Evolutionary conservation across 768 basidiomycete species (phyloP).

Genomic region (Dendrothele bispora): DNA sequence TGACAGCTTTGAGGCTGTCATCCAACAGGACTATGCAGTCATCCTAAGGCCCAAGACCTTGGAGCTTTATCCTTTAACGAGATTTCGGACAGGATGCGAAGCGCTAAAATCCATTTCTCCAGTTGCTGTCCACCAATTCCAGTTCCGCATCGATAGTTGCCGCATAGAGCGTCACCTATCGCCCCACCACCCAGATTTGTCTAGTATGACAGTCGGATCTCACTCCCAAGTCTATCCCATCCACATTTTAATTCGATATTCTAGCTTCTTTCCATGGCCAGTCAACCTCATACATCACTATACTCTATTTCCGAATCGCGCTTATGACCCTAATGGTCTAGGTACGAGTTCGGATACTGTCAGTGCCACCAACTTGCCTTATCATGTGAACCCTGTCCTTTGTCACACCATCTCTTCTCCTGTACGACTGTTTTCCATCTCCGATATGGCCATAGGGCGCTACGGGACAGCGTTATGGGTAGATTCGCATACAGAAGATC

Average conservation of each 20-base stretch:
- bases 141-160: slow-evolving; percentile 57
- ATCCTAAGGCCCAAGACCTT: slow-evolving; percentile 41
- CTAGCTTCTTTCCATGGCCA: slow-evolving; percentile 64
- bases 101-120: slow-evolving; percentile 42
- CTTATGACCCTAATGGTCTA: slow-evolving; percentile 31
- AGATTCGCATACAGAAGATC: slow-evolving; percentile 59
- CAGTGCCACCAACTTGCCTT: slow-evolving; percentile 33
- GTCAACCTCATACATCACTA: slow-evolving; percentile 70
- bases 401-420: slow-evolving; percentile 50
- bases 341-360: too few relatives aligned
- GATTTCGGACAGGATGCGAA: slow-evolving; percentile 20
- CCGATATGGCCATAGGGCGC: slow-evolving; percentile 52
- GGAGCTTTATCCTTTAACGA: slow-evolving; percentile 41
- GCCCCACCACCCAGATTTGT: slow-evolving; percentile 17
- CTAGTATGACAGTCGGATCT: slow-evolving; percentile 9
- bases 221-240: slow-evolving; percentile 29
- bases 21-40: slow-evolving; percentile 44
- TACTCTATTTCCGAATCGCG: slow-evolving; percentile 44
- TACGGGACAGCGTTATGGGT: slow-evolving; percentile 68
- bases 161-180: slow-evolving; percentile 35
- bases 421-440: slow-evolving; percentile 54
- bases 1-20: slow-evolving; percentile 40
- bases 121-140: slow-evolving; percentile 46
- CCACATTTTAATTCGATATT: slow-evolving; percentile 59
- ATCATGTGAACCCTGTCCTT: slow-evolving; percentile 31